Evolutionary conservation across 1,139 yeast genomes (phyloP), one percentile per base, ranked within the genome.

Genomic region (Sugiyamaella novakii): DNA sequence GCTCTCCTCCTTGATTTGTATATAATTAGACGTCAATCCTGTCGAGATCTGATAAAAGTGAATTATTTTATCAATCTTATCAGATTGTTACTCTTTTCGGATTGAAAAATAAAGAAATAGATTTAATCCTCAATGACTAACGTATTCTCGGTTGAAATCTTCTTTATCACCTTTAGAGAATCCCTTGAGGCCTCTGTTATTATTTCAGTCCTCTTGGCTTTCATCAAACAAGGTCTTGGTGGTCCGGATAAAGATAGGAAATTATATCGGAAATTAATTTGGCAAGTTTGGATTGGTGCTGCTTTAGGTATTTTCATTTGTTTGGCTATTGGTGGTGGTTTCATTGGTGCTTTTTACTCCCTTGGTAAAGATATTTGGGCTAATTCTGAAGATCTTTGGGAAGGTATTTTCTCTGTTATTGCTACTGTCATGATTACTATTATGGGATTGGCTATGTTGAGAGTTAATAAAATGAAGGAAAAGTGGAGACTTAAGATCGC

Each of bases 401-500:
- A 91, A 73, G 97, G 96, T 65, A 77, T 84, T 30, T 81, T 91
- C 63, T 84, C 89, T 65, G 72, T 89, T 28, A 77, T 91, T 60
- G 97, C 98, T 1, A 79, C 94, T 0, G 74, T 86, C 19, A 79
- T 91, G 66, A 91, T 91, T 55, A 81, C 96, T 2, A 61, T 82
- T 43, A 89, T 91, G 97, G 97, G 98, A 46, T 72, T 91, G 59
- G 94, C 95, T 63, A 86, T 91, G 84, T 77, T 91, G 61, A 79
- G 96, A 66, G 78, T 91, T 65, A 88, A 91, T 68, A 91, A 89
- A 72, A 78, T 91, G 82, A 83, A 87, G 68, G 92, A 83, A 61
- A 91, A 89, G 70, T 91, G 96, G 88, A 83, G 96, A 73, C 76
- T 87, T 57, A 91, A 91, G 72, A 77, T 91, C 62, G 95, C 96